Percentiles rank a stretch among this genome's conserved stretches.
Evolutionary conservation across 371 early-diverging fungal genomes (phyloP).

Genomic region (Mucor piriformis): DNA sequence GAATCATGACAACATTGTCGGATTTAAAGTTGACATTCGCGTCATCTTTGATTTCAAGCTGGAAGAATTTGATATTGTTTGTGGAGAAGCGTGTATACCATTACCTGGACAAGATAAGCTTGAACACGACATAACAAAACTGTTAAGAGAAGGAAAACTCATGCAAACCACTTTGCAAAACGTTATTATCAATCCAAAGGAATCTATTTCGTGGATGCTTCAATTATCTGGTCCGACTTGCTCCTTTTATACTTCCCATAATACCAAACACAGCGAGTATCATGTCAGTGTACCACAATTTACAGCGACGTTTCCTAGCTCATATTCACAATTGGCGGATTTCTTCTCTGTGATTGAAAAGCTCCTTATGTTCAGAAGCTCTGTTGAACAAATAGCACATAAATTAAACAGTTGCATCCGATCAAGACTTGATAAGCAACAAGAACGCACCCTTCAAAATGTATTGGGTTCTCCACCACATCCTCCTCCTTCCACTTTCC

Average conservation of each 20-base stretch:
- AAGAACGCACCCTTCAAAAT: not conserved
- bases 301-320: not conserved
- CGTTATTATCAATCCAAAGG: too few relatives aligned
- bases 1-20: not conserved
- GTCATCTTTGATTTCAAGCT: slow-evolving; percentile 12
- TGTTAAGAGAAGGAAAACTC: too few relatives aligned
- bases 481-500: too few relatives aligned
- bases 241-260: not conserved
- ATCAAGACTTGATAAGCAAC: not conserved
- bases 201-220: not conserved
- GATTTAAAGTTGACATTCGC: slow-evolving; percentile 11
- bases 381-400: not conserved
- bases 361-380: not conserved
- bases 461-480: not conserved
- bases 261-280: not conserved
- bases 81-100: not conserved
- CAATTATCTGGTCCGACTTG: not conserved
- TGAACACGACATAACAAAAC: too few relatives aligned
- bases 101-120: too few relatives aligned
- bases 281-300: not conserved
- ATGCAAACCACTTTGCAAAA: not conserved
- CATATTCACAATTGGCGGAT: not conserved
- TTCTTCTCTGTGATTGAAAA: not conserved
- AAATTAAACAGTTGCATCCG: not conserved
- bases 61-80: slow-evolving; percentile 10